Evolutionary conservation across 108 stramenopile species (phyloP), one percentile per base, ranked within the genome.

Genomic region (Parietichytrium sp.): DNA sequence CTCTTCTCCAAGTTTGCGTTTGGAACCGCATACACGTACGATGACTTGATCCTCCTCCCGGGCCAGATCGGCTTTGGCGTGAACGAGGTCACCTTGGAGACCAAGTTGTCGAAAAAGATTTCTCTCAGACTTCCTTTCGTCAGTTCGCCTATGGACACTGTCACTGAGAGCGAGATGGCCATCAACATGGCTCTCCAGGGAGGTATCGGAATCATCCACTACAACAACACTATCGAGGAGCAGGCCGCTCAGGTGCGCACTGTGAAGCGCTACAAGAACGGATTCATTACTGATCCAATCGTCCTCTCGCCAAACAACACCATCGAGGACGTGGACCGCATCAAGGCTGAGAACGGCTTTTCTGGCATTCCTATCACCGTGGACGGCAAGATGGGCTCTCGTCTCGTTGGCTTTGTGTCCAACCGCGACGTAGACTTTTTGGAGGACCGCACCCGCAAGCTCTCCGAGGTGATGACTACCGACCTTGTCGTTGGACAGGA

Each of bases 81-180:
- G 33, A 87, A 93, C 52, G 95, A 97, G 51, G 95, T 99, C 27
- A 93, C 93, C 78, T 92, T 99, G 79, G 93, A 94, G 13, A 91
- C 96, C 16, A 52, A 61, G 25, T 81, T 88, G 45, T 84, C 87
- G 13, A 47, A n/a, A 26, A 88, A 89, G 61, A 98, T 97, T 82
- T 84, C 80, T 25, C 88, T 98, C 79, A 91, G 95, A 83, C 93
- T 88, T 16, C 99, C 99, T 12, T 92, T 99, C 54, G 96, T 98
- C 3, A 95, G 94, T 0, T 95, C 94, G 33, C 99, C 99, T n/a
- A 99, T 99, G 99, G 99, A 99, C 91, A 99, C 99, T 27, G 99
- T 99, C 20, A 90, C 89, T 27, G 88, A 81, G 47, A 51, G 36
- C 29, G 88, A 91, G 48, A 98, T 98, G 97, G 99, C 99, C 27